Conservation (phyloP, 75 land plant genomes). For the Selaginella moellendorffii region DNA sequence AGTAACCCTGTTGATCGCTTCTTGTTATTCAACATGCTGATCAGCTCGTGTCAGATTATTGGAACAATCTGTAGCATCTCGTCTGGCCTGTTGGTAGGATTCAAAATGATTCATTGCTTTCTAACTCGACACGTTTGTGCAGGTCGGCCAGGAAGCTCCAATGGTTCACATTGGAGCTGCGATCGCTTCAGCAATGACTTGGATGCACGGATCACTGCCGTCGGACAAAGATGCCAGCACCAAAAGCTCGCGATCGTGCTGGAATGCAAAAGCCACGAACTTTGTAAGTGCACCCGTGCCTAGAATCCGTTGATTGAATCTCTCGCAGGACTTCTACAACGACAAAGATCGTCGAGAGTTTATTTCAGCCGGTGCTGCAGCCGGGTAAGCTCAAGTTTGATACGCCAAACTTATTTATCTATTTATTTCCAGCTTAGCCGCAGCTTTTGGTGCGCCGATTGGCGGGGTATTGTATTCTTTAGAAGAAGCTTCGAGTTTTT, state of each 20-base stretch:
- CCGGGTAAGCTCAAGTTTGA: constrained; percentile 20
- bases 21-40: too few relatives aligned
- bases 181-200: constrained; percentile 26
- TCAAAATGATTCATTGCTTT: neutral
- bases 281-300: neutral
- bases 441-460: constrained; percentile 36
- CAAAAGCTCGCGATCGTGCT: neutral
- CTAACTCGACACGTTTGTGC: neutral
- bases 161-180: constrained; percentile 34
- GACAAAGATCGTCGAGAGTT: constrained; percentile 37
- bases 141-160: constrained; percentile 33
- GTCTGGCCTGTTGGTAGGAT: constrained; percentile 26
- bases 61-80: constrained; percentile 36
- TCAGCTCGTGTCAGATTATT: constrained; percentile 20
- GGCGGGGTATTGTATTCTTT: constrained; percentile 37
- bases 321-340: constrained; percentile 33
- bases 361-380: constrained; percentile 35
- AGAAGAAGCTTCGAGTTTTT: constrained; percentile 38
- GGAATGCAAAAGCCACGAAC: neutral
- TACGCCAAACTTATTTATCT: neutral
- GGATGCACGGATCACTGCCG: constrained; percentile 29
- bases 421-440: constrained; percentile 22
- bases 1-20: constrained; percentile 14
- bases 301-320: too few relatives aligned
- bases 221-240: too few relatives aligned